phyloP scores from a whole-genome alignment of 352 stramenopile genomes.

The Globisporangium paddicum region DNA sequence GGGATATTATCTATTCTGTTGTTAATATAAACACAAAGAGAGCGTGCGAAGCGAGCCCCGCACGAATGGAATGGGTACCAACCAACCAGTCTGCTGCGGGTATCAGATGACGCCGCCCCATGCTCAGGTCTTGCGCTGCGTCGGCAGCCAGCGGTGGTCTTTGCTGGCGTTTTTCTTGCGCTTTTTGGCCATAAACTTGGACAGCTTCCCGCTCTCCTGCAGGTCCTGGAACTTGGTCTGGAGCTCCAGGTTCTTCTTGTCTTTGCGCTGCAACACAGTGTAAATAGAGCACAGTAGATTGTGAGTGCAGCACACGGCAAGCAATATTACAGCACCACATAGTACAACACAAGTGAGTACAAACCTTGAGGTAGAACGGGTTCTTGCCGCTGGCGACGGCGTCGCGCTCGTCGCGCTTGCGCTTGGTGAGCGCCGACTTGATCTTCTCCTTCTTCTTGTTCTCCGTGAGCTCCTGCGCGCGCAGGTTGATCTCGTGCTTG shows the following conservation, averaged over 20 bases:
- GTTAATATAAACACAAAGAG: neutral
- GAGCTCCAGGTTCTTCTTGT: constrained; percentile 90
- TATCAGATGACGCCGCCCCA: neutral
- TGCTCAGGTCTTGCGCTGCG: constrained; percentile 55
- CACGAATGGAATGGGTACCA: too few species aligned
- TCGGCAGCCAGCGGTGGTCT: constrained; percentile 89
- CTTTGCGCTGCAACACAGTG: constrained; percentile 78
- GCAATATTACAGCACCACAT: too few species aligned
- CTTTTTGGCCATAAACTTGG: constrained; percentile 93
- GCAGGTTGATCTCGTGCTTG: constrained; percentile 72
- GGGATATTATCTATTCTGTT: constrained; percentile 10
- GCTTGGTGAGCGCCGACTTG: constrained; percentile 59
- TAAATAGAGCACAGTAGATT: too few species aligned
- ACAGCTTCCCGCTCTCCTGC: constrained; percentile 81
- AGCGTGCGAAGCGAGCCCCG: neutral
- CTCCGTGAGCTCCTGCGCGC: constrained; percentile 61
- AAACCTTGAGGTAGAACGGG: constrained; percentile 88
- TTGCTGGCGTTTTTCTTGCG: constrained; percentile 93
- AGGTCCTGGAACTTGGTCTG: constrained; percentile 90
- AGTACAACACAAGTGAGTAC: constrained; percentile 1
- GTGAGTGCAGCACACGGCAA: too few species aligned
- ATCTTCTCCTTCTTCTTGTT: constrained; percentile 79
- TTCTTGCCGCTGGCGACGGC: constrained; percentile 89
- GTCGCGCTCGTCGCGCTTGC: constrained; percentile 84
- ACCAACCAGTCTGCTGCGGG: neutral